These are phyloP conservation scores for Conidiobolus incongruus DNA, from an alignment of 371 early-diverging fungal genomes.

Conservation along the genomic window DNA sequence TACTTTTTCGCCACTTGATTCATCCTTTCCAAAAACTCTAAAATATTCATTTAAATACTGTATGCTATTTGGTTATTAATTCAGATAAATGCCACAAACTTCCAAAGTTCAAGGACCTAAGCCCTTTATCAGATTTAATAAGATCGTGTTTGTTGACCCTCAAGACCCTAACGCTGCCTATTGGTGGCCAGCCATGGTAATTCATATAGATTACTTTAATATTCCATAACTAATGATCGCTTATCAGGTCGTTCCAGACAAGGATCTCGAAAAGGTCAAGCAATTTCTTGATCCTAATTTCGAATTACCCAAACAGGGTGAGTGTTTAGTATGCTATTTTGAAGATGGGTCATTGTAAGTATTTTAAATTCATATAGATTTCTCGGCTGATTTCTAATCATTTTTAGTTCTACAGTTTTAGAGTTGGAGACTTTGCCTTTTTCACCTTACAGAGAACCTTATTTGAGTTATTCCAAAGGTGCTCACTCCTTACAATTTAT, in stretches of 20 bases:
- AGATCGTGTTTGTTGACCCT: conserved; percentile 26
- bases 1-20: too few relatives aligned
- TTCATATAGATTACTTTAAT: not conserved
- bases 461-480: conserved; percentile 15
- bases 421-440: conserved; percentile 19
- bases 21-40: too few relatives aligned
- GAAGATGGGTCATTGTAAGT: conserved; percentile 28
- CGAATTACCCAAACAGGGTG: conserved; percentile 15
- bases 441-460: conserved; percentile 15
- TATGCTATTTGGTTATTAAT: too few relatives aligned
- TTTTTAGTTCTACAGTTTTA: conserved; percentile 13
- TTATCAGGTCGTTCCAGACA: conserved; percentile 18
- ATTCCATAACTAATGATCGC: not conserved
- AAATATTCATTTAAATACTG: too few relatives aligned
- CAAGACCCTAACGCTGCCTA: conserved; percentile 22
- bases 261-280: conserved; percentile 17
- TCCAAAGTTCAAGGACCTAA: too few relatives aligned
- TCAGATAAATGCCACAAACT: too few relatives aligned
- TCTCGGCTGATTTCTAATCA: conserved; percentile 1
- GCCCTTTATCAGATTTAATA: too few relatives aligned
- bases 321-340: conserved; percentile 28
- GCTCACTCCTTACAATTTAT: conserved; percentile 14
- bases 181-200: conserved; percentile 43
- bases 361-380: not conserved
- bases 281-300: conserved; percentile 12